Evolutionary conservation across 306 rosid species (phyloP), one percentile per base, ranked within the genome.

Genomic region (Gynostemma pentaphyllum): DNA sequence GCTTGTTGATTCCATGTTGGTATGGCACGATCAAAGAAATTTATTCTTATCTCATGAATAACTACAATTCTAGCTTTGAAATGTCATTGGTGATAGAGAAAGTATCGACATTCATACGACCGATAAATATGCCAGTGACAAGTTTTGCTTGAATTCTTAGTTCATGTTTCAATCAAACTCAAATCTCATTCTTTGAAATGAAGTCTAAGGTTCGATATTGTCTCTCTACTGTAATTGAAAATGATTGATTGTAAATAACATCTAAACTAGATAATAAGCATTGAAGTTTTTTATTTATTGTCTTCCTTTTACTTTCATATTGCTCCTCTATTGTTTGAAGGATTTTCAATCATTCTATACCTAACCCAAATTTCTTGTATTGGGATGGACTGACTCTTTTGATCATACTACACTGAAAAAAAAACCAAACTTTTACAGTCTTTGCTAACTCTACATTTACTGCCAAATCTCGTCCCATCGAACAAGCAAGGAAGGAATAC

Each of bases 281-380:
- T n/a, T n/a, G n/a, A n/a, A n/a, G n/a, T n/a, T 39, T 24, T 24
- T 14, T 4, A 36, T 7, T 67, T 19, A n/a, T n/a, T n/a, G n/a
- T 67, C 7, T 51, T 67, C 8, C 5, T 7, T 32, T 50, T 51
- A 5, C 9, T 49, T 68, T 45, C 55, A 83, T 82, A 74, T 81
- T 66, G 83, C 89, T 65, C 86, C 84, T 4, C 26, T 68, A 27
- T 59, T 83, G 53, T 83, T 75, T 78, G 54, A 78, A 70, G 80
- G 83, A 57, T 65, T 70, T 54, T 62, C 68, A 72, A 73, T 71
- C 5, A 45, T 80, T 66, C 86, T 84, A 34, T 41, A 73, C 66
- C n/a, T 81, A 23, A 41, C 79, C 13, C 72, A 78, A 71, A 74
- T 83, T 55, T 78, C 86, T 9, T 83, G 78, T 64, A 80, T 74